Evolutionary conservation across 768 basidiomycete genomes (phyloP).

Genomic region (Naganishia antarctica): DNA sequence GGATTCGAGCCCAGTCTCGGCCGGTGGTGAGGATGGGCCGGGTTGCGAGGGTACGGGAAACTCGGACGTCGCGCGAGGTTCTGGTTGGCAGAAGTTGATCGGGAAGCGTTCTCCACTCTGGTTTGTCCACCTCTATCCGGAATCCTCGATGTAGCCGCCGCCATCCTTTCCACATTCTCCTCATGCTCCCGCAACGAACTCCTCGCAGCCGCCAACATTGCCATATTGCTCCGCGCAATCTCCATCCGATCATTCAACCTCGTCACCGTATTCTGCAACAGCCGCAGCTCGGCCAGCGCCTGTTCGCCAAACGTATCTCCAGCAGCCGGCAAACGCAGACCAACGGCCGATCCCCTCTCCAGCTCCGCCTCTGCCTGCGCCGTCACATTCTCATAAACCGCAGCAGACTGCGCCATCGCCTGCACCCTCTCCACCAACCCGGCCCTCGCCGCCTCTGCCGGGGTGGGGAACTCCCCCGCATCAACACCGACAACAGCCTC

Average conservation of each 20-base stretch:
- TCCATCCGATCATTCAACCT: conserved; percentile 11
- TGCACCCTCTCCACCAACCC: not conserved
- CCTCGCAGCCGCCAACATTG: not conserved
- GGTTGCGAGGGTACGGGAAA: conserved; percentile 1
- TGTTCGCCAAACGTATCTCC: not conserved
- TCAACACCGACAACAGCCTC: not conserved
- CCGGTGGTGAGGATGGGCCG: conserved; percentile 24
- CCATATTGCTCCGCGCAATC: conserved; percentile 12
- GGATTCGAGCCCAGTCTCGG: conserved; percentile 21
- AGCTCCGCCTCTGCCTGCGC: no score
- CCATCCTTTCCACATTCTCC: not conserved
- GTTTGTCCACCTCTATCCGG: not conserved
- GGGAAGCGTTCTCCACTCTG: not conserved
- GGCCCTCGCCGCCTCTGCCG: not conserved
- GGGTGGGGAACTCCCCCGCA: not conserved
- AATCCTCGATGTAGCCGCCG: not conserved
- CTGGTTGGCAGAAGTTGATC: conserved; percentile 36
- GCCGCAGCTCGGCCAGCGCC: not conserved
- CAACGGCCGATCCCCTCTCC: no score
- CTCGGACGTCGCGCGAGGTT: conserved; percentile 10
- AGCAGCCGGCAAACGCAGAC: not conserved
- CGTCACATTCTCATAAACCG: no score
- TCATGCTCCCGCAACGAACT: conserved; percentile 15
- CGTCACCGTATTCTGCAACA: conserved; percentile 17
- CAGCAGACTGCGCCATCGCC: not conserved